phyloP scores from a whole-genome alignment of 2,329 filamentous ascomycete species.

The Cryoendolithus antarcticus region DNA sequence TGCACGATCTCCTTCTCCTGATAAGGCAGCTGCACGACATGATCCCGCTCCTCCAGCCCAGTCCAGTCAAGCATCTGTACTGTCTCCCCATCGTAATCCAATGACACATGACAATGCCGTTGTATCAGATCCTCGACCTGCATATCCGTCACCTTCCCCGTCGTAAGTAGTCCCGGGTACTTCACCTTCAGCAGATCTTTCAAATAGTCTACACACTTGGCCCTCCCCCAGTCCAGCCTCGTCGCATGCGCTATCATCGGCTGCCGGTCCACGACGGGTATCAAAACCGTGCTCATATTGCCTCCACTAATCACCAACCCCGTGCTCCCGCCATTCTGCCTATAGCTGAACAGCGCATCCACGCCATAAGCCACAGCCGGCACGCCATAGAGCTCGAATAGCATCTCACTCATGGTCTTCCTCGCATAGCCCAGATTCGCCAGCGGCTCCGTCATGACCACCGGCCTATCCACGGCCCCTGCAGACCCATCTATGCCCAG shows the following conservation, averaged over 20 bases:
- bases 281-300: conserved; percentile 86
- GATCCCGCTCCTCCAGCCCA: conserved; percentile 77
- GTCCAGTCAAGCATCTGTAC: conserved; percentile 75
- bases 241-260: conserved; percentile 75
- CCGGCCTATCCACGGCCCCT: conserved; percentile 67
- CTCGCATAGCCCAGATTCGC: conserved; percentile 82
- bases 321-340: conserved; percentile 76
- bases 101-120: conserved; percentile 81
- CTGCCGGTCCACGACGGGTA: conserved; percentile 81
- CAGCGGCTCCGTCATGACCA: conserved; percentile 92
- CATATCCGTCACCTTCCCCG: conserved; percentile 60
- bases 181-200: conserved; percentile 81
- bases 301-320: conserved; percentile 86
- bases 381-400: conserved; percentile 90
- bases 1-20: conserved; percentile 82
- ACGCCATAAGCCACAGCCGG: conserved; percentile 88
- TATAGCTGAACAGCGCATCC: conserved; percentile 91
- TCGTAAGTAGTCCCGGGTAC: conserved; percentile 66
- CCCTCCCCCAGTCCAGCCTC: conserved; percentile 87
- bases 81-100: conserved; percentile 70
- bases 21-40: conserved; percentile 83
- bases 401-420: conserved; percentile 77
- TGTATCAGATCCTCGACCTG: conserved; percentile 81
- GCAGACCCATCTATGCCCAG: conserved; percentile 68
- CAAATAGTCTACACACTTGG: conserved; percentile 80